phyloP scores from a whole-genome alignment of 2,329 filamentous ascomycete species.

The Sclerotinia subarctica region DNA sequence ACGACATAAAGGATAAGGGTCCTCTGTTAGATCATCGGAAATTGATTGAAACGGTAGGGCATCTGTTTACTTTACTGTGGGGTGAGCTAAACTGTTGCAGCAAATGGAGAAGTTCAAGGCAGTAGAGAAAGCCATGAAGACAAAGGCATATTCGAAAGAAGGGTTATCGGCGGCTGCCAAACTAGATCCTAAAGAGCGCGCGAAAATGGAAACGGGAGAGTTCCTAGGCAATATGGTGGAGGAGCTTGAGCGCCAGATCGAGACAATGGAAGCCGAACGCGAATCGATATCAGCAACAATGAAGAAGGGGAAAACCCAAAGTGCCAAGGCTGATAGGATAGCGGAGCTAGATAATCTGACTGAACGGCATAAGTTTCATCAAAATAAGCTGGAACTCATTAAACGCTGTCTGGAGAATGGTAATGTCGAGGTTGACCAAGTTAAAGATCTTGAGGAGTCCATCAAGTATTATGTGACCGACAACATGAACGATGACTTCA shows the following conservation, averaged over 20 bases:
- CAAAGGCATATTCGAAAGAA: slow-evolving; percentile 98
- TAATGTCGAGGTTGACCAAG: slow-evolving; percentile 80
- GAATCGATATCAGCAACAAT: slow-evolving; percentile 82
- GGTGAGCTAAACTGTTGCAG: slow-evolving; percentile 48
- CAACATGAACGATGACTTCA: slow-evolving; percentile 82
- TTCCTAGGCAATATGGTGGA: slow-evolving; percentile 87
- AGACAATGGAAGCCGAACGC: slow-evolving; percentile 84
- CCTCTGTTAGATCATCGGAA: slow-evolving; percentile 90
- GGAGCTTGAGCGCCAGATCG: slow-evolving; percentile 90
- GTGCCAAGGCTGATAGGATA: slow-evolving; percentile 79
- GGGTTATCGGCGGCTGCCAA: slow-evolving; percentile 87
- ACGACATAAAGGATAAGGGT: slow-evolving; percentile 99
- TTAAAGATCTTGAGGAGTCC: slow-evolving; percentile 83
- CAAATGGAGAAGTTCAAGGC: slow-evolving; percentile 99
- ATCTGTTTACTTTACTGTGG: slow-evolving; percentile 19
- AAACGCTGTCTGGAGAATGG: slow-evolving; percentile 90
- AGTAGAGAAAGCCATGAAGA: slow-evolving; percentile 99
- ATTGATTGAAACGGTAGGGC: slow-evolving; percentile 88
- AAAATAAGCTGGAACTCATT: slow-evolving; percentile 86
- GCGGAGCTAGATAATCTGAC: slow-evolving; percentile 79
- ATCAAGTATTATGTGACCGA: slow-evolving; percentile 95
- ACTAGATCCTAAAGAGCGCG: slow-evolving; percentile 95
- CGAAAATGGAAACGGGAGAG: slow-evolving; percentile 82
- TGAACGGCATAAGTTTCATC: slow-evolving; percentile 96
- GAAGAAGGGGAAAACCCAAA: slow-evolving; percentile 93